These are phyloP conservation scores for Fusarium buharicum DNA, from an alignment of 2,329 filamentous ascomycete genomes.

Conservation along the genomic window DNA sequence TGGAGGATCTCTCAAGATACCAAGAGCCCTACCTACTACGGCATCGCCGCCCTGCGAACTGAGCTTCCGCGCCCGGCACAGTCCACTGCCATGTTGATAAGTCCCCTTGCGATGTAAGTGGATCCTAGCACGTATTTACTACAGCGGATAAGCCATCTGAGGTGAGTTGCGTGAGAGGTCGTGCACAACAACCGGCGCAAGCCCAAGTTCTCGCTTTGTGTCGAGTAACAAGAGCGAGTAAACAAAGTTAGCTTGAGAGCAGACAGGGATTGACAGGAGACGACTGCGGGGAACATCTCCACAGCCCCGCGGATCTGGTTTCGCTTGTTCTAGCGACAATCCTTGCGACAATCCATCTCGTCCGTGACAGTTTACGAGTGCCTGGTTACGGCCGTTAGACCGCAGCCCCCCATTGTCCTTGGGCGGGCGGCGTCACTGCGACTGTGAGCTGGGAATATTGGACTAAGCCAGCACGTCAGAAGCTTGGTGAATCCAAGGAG, in stretches of 20 bases:
- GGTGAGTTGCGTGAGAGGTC: neutral
- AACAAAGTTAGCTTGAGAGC: neutral
- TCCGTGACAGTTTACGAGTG: neutral
- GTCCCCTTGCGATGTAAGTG: neutral
- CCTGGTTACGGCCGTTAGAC: too few species aligned
- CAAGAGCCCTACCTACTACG: neutral
- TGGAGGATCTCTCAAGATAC: neutral
- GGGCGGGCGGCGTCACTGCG: too few species aligned
- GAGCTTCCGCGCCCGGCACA: slow-evolving; percentile 1
- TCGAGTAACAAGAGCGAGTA: neutral
- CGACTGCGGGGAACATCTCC: neutral
- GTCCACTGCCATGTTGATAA: neutral
- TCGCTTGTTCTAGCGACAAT: neutral
- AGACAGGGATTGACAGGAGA: neutral
- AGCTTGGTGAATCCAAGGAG: too few species aligned
- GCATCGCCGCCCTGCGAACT: slow-evolving; percentile 7
- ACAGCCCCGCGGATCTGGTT: neutral
- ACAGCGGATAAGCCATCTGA: too few species aligned
- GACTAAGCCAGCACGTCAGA: too few species aligned
- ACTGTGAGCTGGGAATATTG: too few species aligned
- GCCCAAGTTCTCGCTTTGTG: too few species aligned
- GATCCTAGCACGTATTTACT: neutral
- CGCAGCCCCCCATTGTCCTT: too few species aligned
- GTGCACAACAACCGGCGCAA: neutral
- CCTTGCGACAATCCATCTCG: neutral